Evolutionary conservation across 129 eudicot genomes (phyloP).

Genomic region (Lactuca sativa): DNA sequence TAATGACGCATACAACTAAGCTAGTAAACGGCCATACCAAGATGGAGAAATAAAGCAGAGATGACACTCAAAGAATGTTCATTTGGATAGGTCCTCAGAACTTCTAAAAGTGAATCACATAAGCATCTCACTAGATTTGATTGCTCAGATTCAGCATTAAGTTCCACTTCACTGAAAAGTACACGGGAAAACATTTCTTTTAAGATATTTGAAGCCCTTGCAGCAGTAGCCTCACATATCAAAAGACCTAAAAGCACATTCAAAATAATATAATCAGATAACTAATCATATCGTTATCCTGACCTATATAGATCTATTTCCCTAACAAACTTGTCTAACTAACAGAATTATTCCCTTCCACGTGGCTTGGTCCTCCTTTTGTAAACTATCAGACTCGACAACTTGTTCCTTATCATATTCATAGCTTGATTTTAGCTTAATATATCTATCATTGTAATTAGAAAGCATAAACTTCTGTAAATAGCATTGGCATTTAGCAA

Average conservation of each 20-base stretch:
- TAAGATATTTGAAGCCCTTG: constrained; percentile 57
- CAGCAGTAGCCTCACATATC: constrained; percentile 60
- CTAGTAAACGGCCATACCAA: constrained; percentile 42
- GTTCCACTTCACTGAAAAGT: constrained; percentile 30
- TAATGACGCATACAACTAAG: background rate
- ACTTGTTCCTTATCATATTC: too few relatives aligned
- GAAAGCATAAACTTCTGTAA: too few relatives aligned
- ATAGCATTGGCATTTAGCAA: too few relatives aligned
- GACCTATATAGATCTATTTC: background rate
- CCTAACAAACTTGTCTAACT: too few relatives aligned
- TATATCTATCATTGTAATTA: too few relatives aligned
- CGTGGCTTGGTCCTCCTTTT: too few relatives aligned
- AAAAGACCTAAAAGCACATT: constrained; percentile 58
- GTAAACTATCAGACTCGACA: too few relatives aligned
- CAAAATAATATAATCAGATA: background rate
- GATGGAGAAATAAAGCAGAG: constrained; percentile 65
- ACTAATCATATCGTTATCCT: background rate
- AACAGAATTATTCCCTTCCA: too few relatives aligned
- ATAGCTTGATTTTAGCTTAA: too few relatives aligned
- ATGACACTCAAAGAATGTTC: constrained; percentile 59
- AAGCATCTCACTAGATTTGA: constrained; percentile 38
- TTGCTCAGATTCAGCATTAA: constrained; percentile 33
- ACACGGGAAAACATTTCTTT: constrained; percentile 46
- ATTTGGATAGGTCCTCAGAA: constrained; percentile 49
- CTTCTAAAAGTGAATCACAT: constrained; percentile 52